Conservation (phyloP, 306 rosid genomes). For the Cicer pinnatifidum region DNA sequence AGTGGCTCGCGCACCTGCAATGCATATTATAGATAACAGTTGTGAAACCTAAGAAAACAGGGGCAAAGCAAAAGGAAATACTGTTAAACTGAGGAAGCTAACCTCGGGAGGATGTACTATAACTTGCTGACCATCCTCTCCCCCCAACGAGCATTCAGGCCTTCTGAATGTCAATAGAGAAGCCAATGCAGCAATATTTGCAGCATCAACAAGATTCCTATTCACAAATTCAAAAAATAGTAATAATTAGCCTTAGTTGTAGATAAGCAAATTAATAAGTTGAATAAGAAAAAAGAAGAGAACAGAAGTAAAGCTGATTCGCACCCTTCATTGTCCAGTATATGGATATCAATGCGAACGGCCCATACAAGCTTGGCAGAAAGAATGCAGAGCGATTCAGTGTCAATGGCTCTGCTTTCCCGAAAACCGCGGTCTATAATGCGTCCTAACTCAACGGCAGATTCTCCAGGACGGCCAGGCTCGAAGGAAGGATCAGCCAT, state of each 20-base stretch:
- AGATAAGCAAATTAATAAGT: background rate
- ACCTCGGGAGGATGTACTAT: slow-evolving; percentile 91
- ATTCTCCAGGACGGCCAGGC: slow-evolving; percentile 79
- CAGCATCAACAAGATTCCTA: slow-evolving; percentile 89
- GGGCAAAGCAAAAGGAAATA: background rate
- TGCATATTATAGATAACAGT: slow-evolving; percentile 31
- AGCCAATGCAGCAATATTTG: slow-evolving; percentile 87
- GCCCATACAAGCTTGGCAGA: slow-evolving; percentile 87
- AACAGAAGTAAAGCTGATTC: background rate
- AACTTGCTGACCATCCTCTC: slow-evolving; percentile 85
- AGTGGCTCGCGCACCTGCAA: slow-evolving; percentile 82
- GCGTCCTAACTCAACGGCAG: slow-evolving; percentile 81
- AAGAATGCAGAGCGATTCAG: slow-evolving; percentile 79
- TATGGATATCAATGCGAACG: slow-evolving; percentile 79
- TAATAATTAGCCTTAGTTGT: background rate
- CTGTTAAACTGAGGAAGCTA: slow-evolving; percentile 31
- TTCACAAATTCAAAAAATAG: slow-evolving; percentile 23
- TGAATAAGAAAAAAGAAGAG: background rate
- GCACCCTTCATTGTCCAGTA: slow-evolving; percentile 90
- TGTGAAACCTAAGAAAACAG: background rate
- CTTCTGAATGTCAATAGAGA: slow-evolving; percentile 79
- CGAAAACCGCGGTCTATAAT: slow-evolving; percentile 82
- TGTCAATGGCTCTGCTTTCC: slow-evolving; percentile 87
- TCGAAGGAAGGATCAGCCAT: slow-evolving; percentile 97
- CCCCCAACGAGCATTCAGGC: slow-evolving; percentile 85